These are phyloP conservation scores for Phytophthora syringae DNA, from an alignment of 352 stramenopile genomes.

Conservation along the genomic window DNA sequence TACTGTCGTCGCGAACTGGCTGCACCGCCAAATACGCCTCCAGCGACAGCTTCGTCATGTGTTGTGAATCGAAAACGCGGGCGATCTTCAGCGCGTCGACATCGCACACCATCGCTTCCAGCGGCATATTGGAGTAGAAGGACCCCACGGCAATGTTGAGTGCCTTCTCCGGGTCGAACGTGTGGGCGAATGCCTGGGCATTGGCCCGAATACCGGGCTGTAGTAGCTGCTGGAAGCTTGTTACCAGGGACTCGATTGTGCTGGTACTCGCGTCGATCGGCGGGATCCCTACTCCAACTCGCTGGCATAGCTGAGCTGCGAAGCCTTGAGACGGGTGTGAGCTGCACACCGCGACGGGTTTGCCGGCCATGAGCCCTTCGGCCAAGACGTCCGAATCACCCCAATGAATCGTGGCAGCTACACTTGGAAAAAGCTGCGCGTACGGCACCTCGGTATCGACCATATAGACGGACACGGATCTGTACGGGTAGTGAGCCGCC, in stretches of 20 bases:
- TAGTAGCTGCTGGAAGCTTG: constrained; percentile 63
- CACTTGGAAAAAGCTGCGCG: constrained; percentile 79
- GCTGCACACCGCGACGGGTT: constrained; percentile 85
- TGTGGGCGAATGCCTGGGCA: constrained; percentile 40
- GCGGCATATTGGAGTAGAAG: constrained; percentile 73
- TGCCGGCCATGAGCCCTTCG: constrained; percentile 74
- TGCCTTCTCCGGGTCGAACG: constrained; percentile 69
- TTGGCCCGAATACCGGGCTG: constrained; percentile 41
- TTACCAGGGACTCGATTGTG: constrained; percentile 61
- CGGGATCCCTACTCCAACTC: constrained; percentile 66
- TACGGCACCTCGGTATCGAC: constrained; percentile 47
- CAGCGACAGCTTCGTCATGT: constrained; percentile 40
- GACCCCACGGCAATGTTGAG: constrained; percentile 65
- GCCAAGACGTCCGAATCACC: constrained; percentile 70
- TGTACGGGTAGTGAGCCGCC: neutral
- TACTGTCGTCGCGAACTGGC: constrained; percentile 27
- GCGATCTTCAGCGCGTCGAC: constrained; percentile 39
- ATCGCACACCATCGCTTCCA: constrained; percentile 82
- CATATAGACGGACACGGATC: constrained; percentile 22
- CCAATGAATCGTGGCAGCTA: constrained; percentile 79
- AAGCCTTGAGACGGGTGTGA: constrained; percentile 92
- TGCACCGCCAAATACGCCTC: constrained; percentile 40
- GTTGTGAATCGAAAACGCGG: constrained; percentile 41
- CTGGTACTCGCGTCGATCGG: constrained; percentile 63
- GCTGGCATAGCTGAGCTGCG: constrained; percentile 66